Evolutionary conservation across 257 asterid species (phyloP).

Genomic region (Henckelia pumila): DNA sequence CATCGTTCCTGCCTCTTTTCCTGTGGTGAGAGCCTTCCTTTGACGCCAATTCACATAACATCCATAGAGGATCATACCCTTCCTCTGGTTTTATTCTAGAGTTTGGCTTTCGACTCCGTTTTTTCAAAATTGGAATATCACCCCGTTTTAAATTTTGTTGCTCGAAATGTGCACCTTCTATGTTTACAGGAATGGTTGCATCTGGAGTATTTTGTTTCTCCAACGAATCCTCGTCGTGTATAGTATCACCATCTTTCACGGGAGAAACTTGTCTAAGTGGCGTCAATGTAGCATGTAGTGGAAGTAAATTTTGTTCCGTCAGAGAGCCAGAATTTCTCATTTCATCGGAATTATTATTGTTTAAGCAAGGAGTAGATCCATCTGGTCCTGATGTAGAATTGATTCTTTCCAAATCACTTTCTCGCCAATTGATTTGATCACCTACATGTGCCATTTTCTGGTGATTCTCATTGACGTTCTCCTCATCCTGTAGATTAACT

Average conservation of each 20-base stretch:
- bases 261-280: too few relatives aligned
- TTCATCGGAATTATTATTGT: too few relatives aligned
- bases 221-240: too few relatives aligned
- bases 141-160: conserved; percentile 16
- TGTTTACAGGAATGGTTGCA: neutral
- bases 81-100: conserved; percentile 22
- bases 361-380: too few relatives aligned
- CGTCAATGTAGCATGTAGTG: too few relatives aligned
- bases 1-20: conserved; percentile 2
- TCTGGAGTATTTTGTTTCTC: too few relatives aligned
- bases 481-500: conserved; percentile 4
- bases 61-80: conserved; percentile 28
- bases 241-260: too few relatives aligned
- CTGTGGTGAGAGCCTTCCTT: neutral
- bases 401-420: too few relatives aligned
- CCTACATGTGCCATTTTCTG: neutral
- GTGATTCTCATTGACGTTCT: conserved; percentile 9
- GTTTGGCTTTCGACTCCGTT: conserved; percentile 19
- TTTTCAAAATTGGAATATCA: conserved; percentile 4
- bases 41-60: conserved; percentile 1
- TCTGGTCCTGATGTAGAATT: too few relatives aligned
- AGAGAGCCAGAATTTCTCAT: too few relatives aligned
- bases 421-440: neutral
- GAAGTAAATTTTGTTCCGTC: too few relatives aligned
- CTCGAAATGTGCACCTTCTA: neutral